Conservation (phyloP, 1,284 basidiomycete genomes). For the Fistulinella staudtii region DNA sequence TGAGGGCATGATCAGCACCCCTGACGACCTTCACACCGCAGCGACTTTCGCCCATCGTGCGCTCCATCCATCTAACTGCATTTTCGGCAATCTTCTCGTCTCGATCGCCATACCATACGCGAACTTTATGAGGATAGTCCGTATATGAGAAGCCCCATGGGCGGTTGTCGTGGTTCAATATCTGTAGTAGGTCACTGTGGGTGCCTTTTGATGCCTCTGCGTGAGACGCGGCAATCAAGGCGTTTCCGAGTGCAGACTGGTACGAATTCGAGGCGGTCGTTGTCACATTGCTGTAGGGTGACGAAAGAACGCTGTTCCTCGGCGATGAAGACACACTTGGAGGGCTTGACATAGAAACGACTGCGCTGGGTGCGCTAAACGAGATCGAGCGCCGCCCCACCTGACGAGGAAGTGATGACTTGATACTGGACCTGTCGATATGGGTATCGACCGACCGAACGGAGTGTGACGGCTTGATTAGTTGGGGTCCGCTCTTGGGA, state of each 20-base stretch:
- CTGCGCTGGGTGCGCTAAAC: constrained; percentile 39
- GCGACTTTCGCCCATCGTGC: constrained; percentile 69
- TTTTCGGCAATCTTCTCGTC: constrained; percentile 92
- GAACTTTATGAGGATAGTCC: constrained; percentile 74
- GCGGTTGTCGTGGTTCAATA: constrained; percentile 81
- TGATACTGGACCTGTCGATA: constrained; percentile 21
- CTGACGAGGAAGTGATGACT: constrained; percentile 25
- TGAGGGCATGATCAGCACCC: constrained; percentile 87
- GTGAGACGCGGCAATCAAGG: constrained; percentile 90
- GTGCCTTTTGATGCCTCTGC: constrained; percentile 90
- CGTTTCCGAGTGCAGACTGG: constrained; percentile 74
- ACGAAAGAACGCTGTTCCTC: constrained; percentile 41
- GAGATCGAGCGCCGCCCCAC: constrained; percentile 64
- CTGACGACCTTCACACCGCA: constrained; percentile 81
- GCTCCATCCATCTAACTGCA: constrained; percentile 88
- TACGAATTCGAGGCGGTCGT: constrained; percentile 42
- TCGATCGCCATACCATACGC: constrained; percentile 90
- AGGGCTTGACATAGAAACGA: constrained; percentile 37
- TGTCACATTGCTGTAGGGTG: constrained; percentile 32
- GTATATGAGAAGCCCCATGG: constrained; percentile 83
- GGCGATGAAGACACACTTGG: constrained; percentile 49
- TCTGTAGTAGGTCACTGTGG: constrained; percentile 86
- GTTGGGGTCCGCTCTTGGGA: constrained; percentile 19
- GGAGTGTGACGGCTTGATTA: constrained; percentile 15
- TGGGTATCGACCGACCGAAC: constrained; percentile 17